phyloP scores from a whole-genome alignment of 2,329 filamentous ascomycete genomes.

The Penicillium frequentans region DNA sequence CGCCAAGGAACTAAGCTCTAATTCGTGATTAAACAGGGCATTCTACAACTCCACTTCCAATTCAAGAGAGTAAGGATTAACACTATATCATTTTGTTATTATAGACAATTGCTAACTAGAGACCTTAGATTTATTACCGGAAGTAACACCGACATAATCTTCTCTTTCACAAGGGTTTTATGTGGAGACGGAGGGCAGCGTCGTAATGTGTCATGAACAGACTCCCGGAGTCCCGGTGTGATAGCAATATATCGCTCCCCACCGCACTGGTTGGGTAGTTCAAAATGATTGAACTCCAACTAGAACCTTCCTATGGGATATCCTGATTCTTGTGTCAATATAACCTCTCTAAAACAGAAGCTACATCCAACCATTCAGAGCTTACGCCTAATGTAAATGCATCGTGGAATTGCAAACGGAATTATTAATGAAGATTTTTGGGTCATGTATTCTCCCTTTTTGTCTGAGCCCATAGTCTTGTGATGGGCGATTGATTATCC shows the following conservation, averaged over 20 bases:
- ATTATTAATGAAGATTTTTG: too few relatives aligned
- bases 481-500: too few relatives aligned
- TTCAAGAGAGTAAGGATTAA: neutral
- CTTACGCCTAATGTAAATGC: too few relatives aligned
- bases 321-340: neutral
- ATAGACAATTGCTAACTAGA: conserved; percentile 10
- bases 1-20: neutral
- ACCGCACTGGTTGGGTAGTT: neutral
- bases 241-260: too few relatives aligned
- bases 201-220: neutral
- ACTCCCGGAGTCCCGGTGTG: too few relatives aligned
- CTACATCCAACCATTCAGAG: neutral
- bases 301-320: neutral
- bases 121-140: conserved; percentile 48
- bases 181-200: conserved; percentile 13
- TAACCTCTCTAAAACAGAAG: too few relatives aligned
- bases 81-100: neutral
- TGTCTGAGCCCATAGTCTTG: too few relatives aligned
- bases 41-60: conserved; percentile 83
- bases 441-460: too few relatives aligned
- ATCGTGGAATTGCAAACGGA: too few relatives aligned
- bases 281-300: neutral
- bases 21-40: neutral
- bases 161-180: conserved; percentile 1
- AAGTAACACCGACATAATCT: conserved; percentile 37